Evolutionary conservation across 1,284 basidiomycete genomes (phyloP), one percentile per base, ranked within the genome.

Genomic region (Trichosporon ovoides): DNA sequence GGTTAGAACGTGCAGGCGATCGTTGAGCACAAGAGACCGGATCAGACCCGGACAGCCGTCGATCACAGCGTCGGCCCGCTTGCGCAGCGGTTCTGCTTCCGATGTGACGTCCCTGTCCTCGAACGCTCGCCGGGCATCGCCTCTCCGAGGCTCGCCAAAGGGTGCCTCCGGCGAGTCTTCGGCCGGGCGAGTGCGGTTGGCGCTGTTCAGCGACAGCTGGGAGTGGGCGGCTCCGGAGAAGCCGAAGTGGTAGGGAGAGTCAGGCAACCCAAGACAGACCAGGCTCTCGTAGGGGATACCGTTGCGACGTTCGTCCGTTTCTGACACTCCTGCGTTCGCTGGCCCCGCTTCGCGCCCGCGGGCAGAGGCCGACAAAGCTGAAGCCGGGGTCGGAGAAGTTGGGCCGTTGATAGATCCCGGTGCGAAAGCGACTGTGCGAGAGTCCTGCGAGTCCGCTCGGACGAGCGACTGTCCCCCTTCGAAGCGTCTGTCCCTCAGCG

Each of bases 1-100:
- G 0, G 92, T 92, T 55, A 99, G 78, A 5, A 88, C 92, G 72
- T 98, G 94, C 59, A 94, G 83, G 37, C 93, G 83, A 71, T 98
- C 92, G 74, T 94, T 98, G 49, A 98, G 80, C 60, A 93, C 81
- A 22, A 87, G 79, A 7, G 85, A 87, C 20, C 94, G 83, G 52
- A 96, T 87, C 12, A 98, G 82, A 5, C 96, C 95, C 57, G 85
- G 82, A 48, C 87, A 84, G 7, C 95, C 95, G 3, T 77, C 68
- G 50, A 97, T 87, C 11, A 88, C 76, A 52, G 84, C 83, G 66
- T 90, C 88, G 0, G 94, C 88, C 9, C 72, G 68, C 1, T 71
- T 59, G 5, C 83, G 81, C 2, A 84, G 64, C 3, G 93, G 91
- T 0, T 80, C 78, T 0, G 92, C 92, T 57, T 93, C 89, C 1